phyloP scores from a whole-genome alignment of 306 rosid genomes.

The Rubus idaeus region DNA sequence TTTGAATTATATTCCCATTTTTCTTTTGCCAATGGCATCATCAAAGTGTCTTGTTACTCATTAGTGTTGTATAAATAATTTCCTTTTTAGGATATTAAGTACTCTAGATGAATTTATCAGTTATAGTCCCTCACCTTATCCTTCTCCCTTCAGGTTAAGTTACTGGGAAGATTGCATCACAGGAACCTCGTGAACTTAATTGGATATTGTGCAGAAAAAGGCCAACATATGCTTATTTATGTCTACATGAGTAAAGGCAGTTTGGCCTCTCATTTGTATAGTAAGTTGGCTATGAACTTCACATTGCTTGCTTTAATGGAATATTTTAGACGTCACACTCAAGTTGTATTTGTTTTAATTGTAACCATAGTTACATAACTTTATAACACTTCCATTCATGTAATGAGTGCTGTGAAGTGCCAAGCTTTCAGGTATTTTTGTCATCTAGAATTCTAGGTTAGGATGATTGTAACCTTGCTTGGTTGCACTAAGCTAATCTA shows the following conservation, averaged over 20 bases:
- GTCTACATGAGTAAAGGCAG: constrained; percentile 92
- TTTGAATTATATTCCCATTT: neutral
- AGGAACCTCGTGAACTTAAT: constrained; percentile 91
- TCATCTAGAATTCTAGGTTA: neutral
- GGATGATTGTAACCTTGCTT: neutral
- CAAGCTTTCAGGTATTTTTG: neutral
- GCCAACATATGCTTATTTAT: constrained; percentile 86
- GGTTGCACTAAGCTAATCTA: neutral
- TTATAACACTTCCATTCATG: neutral
- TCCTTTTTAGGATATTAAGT: constrained; percentile 18
- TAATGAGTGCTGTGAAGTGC: neutral
- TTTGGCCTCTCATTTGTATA: constrained; percentile 91
- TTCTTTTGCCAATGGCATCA: neutral
- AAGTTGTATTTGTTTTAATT: constrained; percentile 1
- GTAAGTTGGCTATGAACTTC: constrained; percentile 51
- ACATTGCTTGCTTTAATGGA: neutral
- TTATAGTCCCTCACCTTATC: constrained; percentile 14
- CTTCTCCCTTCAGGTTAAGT: constrained; percentile 62
- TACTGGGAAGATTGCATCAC: constrained; percentile 96
- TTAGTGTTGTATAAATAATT: neutral
- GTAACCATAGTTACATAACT: no score
- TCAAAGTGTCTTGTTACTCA: neutral
- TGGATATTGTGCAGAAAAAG: constrained; percentile 90
- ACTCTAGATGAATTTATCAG: neutral
- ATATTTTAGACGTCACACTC: neutral